Percentiles rank a stretch among this genome's conserved stretches.
These are phyloP conservation scores for Rhizoclosmatium globosum DNA, from an alignment of 192 early-diverging fungal species.

Conservation along the genomic window DNA sequence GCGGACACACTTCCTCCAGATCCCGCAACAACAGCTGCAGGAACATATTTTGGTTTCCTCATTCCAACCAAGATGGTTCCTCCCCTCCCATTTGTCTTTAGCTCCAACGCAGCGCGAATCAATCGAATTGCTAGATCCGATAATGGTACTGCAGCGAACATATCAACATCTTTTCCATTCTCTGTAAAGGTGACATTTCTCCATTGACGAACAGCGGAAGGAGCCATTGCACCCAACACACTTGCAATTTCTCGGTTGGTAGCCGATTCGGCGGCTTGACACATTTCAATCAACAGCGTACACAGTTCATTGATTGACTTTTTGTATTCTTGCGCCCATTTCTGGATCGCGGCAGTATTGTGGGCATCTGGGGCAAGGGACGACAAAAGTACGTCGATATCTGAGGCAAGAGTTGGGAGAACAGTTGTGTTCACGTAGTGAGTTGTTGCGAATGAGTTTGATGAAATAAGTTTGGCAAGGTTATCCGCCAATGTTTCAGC, in stretches of 20 bases:
- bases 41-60: slow-evolving; percentile 19
- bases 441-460: slow-evolving; percentile 34
- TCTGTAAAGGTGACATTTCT: background rate
- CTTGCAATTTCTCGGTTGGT: slow-evolving; percentile 26
- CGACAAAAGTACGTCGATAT: slow-evolving; percentile 4
- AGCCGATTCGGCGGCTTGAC: background rate
- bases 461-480: slow-evolving; percentile 31
- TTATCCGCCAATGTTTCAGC: slow-evolving; percentile 41
- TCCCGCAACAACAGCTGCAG: slow-evolving; percentile 19
- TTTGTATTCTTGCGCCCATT: slow-evolving; percentile 23
- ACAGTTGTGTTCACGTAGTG: slow-evolving; percentile 29
- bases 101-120: slow-evolving; percentile 22
- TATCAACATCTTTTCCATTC: slow-evolving; percentile 11
- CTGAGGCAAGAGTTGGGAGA: slow-evolving; percentile 29
- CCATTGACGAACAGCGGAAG: background rate
- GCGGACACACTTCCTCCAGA: slow-evolving; percentile 9
- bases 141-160: slow-evolving; percentile 11
- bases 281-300: background rate
- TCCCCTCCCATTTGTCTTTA: slow-evolving; percentile 15
- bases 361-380: background rate
- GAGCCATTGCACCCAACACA: slow-evolving; percentile 33
- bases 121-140: slow-evolving; percentile 30
- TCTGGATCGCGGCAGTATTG: background rate
- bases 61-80: slow-evolving; percentile 38
- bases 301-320: slow-evolving; percentile 7